Evolutionary conservation across 192 early-diverging fungal genomes (phyloP), one percentile per base, ranked within the genome.

Genomic region (Backusella parvicylindrica): DNA sequence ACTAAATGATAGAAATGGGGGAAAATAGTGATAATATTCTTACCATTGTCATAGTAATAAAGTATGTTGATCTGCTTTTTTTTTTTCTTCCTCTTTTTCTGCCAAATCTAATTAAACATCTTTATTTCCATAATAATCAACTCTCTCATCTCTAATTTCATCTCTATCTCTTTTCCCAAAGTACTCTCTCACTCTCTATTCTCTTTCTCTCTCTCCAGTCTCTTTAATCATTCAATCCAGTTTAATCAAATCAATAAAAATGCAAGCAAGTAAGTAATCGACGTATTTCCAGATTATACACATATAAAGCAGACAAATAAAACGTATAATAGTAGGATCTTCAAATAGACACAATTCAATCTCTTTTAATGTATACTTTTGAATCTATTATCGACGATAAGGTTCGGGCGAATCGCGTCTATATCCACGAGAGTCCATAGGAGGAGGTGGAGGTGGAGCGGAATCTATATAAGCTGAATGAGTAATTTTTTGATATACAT

Each of bases 391-490:
- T 41, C 68, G 68, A 30, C 68, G 68, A 41, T 70, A 70, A 28
- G 40, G 37, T 30, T 70, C 68, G 49, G 68, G 68, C 6, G 68
- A 70, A 30, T 41, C 40, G 30, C 68, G 68, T 70, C 68, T 70
- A 30, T 50, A 70, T 43, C 36, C 68, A 70, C 68, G 68, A 21
- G 68, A 43, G 23, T 70, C 68, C 68, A 70, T 70, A 18, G 68
- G 68, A 18, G 68, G 68, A 13, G 53, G 40, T 32, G 68, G 40
- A 30, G 37, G 41, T 70, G 37, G 37, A 50, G 28, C 37, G 30
- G 37, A 21, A 68, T 35, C 37, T 68, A 68, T 35, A 37, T 1
- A 28, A 28, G 2, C 4, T 12, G 23, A 28, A n/a, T 26, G 53
- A 60, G 26, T 13, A 3, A 5, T 21, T 60, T 18, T 7, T 26